Conservation (phyloP, 2,329 filamentous ascomycete species). For the Trichophyton simii region DNA sequence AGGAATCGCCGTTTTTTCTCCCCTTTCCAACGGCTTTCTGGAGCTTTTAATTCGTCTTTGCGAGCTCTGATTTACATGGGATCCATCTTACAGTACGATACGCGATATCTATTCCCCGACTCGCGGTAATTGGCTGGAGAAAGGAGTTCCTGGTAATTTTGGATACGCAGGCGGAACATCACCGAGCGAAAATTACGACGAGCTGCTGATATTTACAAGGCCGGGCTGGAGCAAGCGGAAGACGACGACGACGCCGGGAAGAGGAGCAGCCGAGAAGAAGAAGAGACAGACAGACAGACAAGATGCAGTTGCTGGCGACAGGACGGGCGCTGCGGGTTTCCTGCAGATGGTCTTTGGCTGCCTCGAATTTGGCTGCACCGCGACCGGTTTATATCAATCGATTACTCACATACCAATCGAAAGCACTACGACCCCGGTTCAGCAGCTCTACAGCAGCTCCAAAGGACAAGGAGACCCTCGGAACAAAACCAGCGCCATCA, state of each 20-base stretch:
- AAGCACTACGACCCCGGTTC: constrained; percentile 14
- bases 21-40: not conserved
- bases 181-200: not conserved
- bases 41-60: not conserved
- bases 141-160: not conserved
- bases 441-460: constrained; percentile 24
- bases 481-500: not conserved
- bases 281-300: not conserved
- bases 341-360: constrained; percentile 23
- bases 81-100: not conserved
- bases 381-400: not conserved
- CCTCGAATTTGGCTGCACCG: not conserved
- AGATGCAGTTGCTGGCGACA: constrained; percentile 30
- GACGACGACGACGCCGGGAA: not conserved
- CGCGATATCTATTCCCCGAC: not conserved
- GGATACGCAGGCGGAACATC: not conserved
- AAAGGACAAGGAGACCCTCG: not conserved
- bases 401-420: not conserved
- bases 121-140: not conserved
- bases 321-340: constrained; percentile 28
- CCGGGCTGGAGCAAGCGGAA: not conserved
- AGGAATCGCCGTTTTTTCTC: not conserved
- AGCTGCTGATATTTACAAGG: not conserved
- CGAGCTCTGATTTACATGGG: not conserved
- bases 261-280: not conserved